Base-by-base conservation (phyloP, 2,329 filamentous ascomycete species). In the Penicillium sp. region DNA sequence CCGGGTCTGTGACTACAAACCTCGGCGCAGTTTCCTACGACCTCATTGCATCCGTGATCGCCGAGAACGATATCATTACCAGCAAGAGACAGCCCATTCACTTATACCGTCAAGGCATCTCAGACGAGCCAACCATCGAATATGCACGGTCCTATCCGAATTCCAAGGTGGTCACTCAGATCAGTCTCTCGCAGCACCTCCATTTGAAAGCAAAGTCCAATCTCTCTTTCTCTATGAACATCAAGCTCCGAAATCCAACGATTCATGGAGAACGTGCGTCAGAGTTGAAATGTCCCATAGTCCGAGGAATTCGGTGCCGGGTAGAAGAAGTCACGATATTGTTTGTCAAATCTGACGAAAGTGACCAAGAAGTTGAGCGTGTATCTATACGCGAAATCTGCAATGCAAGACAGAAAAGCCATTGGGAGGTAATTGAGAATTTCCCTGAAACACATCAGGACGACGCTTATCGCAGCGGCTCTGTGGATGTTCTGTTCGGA, bases 281-380 rank as follows among this genome's bases (percentile, higher is more conserved):
- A 1, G 49, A 52, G 27, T 48, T 48, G 21, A 46, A 29, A n/a
- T 56, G 54, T 14, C 14, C 43, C 9, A 44, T 27, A 9, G 29
- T 56, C 1, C 21, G 54, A 14, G 54, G 54, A 11, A 48, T 56
- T 47, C 44, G 41, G 24, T 53, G 49, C 49, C 43, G 49, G 3
- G 16, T 53, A 16, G 49, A 56, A 21, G 54, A 56, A 49, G 11
- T 45, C 11, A 52, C 29, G 13, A 53, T 24, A 9, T 7, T 52
- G 2, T 35, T 43, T 27, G 11, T 14, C 11, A 24, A 29, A 16
- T 21, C 24, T 5, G 22, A 44, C 24, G 37, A 21, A 22, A 9
- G 9, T 5, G 9, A 21, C 37, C n/a, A 41, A 6, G 37, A 41
- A 41, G 3, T 11, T 11, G 24, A 47, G 1, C 22, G 29, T 26